A percentile compares a stretch with the other conserved stretches of the same genome.
These are phyloP conservation scores for Leucoagaricus sp. DNA, from an alignment of 1,284 basidiomycete species.

Conservation along the genomic window DNA sequence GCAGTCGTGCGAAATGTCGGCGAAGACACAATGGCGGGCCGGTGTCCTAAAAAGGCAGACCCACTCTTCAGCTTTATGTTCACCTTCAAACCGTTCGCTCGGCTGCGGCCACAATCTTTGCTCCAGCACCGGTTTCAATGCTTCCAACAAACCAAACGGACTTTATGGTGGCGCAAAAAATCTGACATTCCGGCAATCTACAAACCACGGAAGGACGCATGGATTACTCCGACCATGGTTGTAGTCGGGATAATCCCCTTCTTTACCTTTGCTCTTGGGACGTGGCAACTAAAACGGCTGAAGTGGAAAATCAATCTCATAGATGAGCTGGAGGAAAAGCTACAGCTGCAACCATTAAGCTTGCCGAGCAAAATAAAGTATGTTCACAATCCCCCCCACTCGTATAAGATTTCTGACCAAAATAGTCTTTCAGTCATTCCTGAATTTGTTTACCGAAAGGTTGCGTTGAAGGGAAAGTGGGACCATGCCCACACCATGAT, in stretches of 20 bases:
- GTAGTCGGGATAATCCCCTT: conserved; percentile 87
- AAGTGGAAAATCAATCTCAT: conserved; percentile 96
- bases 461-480: conserved; percentile 78
- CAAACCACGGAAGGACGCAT: conserved; percentile 55
- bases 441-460: conserved; percentile 87
- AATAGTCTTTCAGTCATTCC: conserved; percentile 69
- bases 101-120: conserved; percentile 1
- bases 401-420: conserved; percentile 21
- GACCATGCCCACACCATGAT: conserved; percentile 79
- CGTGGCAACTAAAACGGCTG: conserved; percentile 91
- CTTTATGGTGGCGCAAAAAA: conserved; percentile 17
- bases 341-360: conserved; percentile 77
- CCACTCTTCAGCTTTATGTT: conserved; percentile 13
- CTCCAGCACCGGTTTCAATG: not conserved
- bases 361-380: conserved; percentile 91
- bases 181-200: conserved; percentile 47
- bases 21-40: not conserved
- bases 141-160: conserved; percentile 8
- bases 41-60: conserved; percentile 7
- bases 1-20: conserved; percentile 13
- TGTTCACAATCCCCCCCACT: conserved; percentile 18
- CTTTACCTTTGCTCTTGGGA: conserved; percentile 89
- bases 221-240: conserved; percentile 73
- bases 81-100: conserved; percentile 4
- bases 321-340: conserved; percentile 92